These are phyloP conservation scores for Ichthyophthirius multifiliis DNA, from an alignment of 169 alveolate genomes.

Conservation along the genomic window DNA sequence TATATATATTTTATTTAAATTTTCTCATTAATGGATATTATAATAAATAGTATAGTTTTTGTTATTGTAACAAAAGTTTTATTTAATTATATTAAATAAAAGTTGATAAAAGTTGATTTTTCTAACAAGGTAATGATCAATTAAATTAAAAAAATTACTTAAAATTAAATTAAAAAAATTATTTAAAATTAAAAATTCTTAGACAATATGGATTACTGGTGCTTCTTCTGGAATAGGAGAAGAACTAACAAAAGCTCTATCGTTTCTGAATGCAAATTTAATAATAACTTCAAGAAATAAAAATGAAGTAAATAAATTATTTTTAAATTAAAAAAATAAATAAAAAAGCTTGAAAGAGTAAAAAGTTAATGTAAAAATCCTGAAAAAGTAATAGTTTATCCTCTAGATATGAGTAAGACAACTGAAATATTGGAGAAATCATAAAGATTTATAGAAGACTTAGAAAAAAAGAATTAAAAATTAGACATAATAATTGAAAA, in stretches of 20 bases:
- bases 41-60: too few relatives aligned
- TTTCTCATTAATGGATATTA: too few relatives aligned
- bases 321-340: neutral
- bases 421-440: neutral
- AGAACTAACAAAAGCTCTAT: constrained; percentile 19
- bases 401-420: constrained; percentile 5
- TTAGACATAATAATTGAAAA: constrained; percentile 14
- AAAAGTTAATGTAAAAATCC: constrained; percentile 6
- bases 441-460: neutral
- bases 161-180: neutral
- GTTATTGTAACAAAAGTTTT: too few relatives aligned
- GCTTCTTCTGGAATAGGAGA: constrained; percentile 41
- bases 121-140: too few relatives aligned
- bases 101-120: too few relatives aligned
- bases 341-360: neutral
- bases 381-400: neutral
- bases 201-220: constrained; percentile 32
- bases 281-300: constrained; percentile 15
- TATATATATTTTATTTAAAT: too few relatives aligned
- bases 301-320: neutral
- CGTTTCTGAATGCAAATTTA: constrained; percentile 21
- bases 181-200: too few relatives aligned
- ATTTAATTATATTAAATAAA: too few relatives aligned
- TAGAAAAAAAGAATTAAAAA: neutral
- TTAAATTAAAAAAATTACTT: too few relatives aligned